Evolutionary conservation across 257 asterid genomes (phyloP), one percentile per base, ranked within the genome.

Genomic region (Verbena officinalis): DNA sequence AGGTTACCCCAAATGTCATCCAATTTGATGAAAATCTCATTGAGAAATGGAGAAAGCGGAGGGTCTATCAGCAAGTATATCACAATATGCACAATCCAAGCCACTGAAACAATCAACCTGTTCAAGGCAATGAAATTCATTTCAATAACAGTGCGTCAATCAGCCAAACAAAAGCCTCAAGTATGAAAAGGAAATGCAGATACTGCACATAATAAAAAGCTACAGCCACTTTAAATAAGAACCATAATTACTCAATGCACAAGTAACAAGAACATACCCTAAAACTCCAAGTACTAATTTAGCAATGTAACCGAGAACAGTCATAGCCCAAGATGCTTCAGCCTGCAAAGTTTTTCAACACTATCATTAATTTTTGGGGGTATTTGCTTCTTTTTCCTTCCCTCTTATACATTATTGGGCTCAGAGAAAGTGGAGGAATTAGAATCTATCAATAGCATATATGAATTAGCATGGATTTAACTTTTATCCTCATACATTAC

Each of bases 291-390:
- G 78, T 15, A 94, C 80, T 74, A 94, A 82, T 74, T 94, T 90
- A 57, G 92, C 97, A 55, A 94, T 80, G 80, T 94, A 94, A 71
- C 99, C 92, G 33, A 94, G 95, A 55, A 94, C 92, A 10, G 97
- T 90, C 95, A 94, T 76, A 67, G 99, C 97, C 99, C 99, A 94
- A 68, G 85, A 56, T 69, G 99, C 73, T 82, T 94, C 99, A 59
- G 99, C 99, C 99, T 94, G 86, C 65, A 84, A 57, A 61, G 58
- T 62, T 44, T 64, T 22, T 43, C 54, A 68, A 73, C 40, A 46
- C 19, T 11, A 43, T 63, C 57, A 36, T 67, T 50, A 68, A 57
- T 42, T 38, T 59, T 24, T 58, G 74, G 62, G 14, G 48, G 15
- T 27, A 68, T 39, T 31, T 44, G 52, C 34, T 46, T 14, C 21